Percentiles rank a stretch among this genome's conserved stretches.
Evolutionary conservation across 2,329 filamentous ascomycete genomes (phyloP).

Genomic region (Botrytis pseudocinerea): DNA sequence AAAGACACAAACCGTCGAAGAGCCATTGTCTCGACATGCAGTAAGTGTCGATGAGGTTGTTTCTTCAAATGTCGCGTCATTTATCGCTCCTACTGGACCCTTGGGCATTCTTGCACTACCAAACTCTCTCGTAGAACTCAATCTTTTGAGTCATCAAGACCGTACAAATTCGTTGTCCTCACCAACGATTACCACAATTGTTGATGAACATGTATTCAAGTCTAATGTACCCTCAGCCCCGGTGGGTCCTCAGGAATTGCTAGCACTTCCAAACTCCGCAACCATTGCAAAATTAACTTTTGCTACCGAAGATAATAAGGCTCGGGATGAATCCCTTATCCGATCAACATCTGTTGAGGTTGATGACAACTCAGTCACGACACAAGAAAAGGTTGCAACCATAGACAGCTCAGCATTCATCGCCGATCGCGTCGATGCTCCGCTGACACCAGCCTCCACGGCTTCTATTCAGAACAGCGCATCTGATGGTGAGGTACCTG

Average conservation of each 20-base stretch:
- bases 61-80: slow-evolving; percentile 38
- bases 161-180: neutral
- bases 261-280: slow-evolving; percentile 53
- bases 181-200: no score
- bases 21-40: neutral
- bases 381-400: neutral
- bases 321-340: neutral
- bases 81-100: slow-evolving; percentile 32
- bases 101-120: slow-evolving; percentile 54
- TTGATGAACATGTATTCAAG: neutral
- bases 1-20: neutral
- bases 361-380: neutral
- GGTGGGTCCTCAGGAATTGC: slow-evolving; percentile 44
- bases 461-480: slow-evolving; percentile 23
- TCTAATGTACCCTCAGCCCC: slow-evolving; percentile 23
- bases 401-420: neutral
- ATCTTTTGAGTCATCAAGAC: neutral
- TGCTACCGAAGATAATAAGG: neutral
- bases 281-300: neutral
- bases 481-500: slow-evolving; percentile 25
- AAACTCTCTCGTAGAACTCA: slow-evolving; percentile 42
- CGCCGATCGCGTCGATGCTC: neutral
- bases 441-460: slow-evolving; percentile 10
- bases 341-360: neutral
- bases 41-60: neutral